Percentiles rank a stretch among this genome's conserved stretches.
phyloP scores from a whole-genome alignment of 192 early-diverging fungal genomes.

The Dissophora globulifera region DNA sequence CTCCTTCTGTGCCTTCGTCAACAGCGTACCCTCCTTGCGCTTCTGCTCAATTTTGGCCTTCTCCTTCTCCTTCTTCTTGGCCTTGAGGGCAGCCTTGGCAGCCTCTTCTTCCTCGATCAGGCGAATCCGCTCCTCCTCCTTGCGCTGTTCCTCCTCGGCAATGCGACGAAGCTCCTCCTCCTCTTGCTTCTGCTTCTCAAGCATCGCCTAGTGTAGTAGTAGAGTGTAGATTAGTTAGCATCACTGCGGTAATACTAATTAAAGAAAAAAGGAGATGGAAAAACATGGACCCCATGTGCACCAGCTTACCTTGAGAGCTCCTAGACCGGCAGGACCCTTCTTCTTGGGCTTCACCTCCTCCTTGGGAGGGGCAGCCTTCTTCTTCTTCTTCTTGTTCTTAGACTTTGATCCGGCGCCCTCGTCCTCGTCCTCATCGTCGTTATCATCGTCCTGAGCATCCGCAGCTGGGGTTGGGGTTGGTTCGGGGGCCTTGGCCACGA shows the following conservation, averaged over 20 bases:
- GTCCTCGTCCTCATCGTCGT: constrained; percentile 56
- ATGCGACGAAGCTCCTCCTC: constrained; percentile 80
- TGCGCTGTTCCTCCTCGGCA: constrained; percentile 74
- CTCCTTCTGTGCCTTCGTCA: constrained; percentile 93
- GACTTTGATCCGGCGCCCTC: constrained; percentile 56
- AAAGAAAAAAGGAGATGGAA: no score
- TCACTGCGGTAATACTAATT: no score
- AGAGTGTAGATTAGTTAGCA: constrained; percentile 4
- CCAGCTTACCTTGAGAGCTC: constrained; percentile 63
- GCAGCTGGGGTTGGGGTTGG: constrained; percentile 51
- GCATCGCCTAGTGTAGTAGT: constrained; percentile 61
- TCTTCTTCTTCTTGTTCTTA: constrained; percentile 71
- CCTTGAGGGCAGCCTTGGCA: constrained; percentile 78
- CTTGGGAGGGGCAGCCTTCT: constrained; percentile 58
- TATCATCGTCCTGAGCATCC: constrained; percentile 47
- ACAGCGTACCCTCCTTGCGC: constrained; percentile 89
- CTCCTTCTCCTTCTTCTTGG: constrained; percentile 85
- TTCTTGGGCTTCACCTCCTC: constrained; percentile 68
- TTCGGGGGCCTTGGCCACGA: constrained; percentile 51
- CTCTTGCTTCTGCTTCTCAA: constrained; percentile 77
- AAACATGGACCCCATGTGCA: no score
- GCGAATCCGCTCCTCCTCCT: constrained; percentile 77
- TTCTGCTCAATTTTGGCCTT: constrained; percentile 91
- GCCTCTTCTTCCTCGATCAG: constrained; percentile 83
- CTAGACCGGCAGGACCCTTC: constrained; percentile 65